These are phyloP conservation scores for Candida odintsovae DNA, from an alignment of 805 yeast species.

Conservation along the genomic window DNA sequence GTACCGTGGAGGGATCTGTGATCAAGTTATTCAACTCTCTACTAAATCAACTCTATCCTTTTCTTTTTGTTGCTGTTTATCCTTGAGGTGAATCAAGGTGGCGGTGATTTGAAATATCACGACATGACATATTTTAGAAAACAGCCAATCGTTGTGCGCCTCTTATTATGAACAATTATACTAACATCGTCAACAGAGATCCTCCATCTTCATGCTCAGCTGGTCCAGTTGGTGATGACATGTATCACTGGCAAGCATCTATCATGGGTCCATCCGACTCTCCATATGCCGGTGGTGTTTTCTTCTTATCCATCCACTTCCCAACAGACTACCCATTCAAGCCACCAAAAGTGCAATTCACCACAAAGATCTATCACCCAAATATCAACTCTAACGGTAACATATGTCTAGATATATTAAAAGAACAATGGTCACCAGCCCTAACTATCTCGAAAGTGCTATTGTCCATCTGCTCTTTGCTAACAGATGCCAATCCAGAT, in stretches of 20 bases:
- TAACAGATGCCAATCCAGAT: slow-evolving; percentile 98
- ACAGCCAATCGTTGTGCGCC: not conserved
- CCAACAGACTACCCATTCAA: slow-evolving; percentile 99
- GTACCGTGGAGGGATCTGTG: no score
- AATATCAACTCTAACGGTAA: slow-evolving; percentile 89
- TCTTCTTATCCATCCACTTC: slow-evolving; percentile 93
- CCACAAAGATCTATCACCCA: slow-evolving; percentile 80
- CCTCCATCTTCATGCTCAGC: slow-evolving; percentile 99
- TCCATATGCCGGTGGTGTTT: slow-evolving; percentile 86
- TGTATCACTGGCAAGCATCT: slow-evolving; percentile 99
- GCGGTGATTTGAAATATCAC: not conserved
- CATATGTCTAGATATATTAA: slow-evolving; percentile 87
- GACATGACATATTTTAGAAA: no score
- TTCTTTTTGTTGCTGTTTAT: not conserved
- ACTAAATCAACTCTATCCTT: not conserved
- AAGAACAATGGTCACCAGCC: slow-evolving; percentile 99
- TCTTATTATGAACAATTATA: slow-evolving; percentile 1
- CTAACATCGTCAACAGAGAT: slow-evolving; percentile 50
- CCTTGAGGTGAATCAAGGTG: not conserved
- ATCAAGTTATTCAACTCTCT: no score
- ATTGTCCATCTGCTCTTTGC: slow-evolving; percentile 87
- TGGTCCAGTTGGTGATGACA: slow-evolving; percentile 97
- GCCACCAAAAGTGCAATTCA: slow-evolving; percentile 84
- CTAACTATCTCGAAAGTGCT: slow-evolving; percentile 93
- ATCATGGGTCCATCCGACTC: slow-evolving; percentile 99